Evolutionary conservation across 176 grass and related monocot species (phyloP).

Genomic region (Carex littledalei): DNA sequence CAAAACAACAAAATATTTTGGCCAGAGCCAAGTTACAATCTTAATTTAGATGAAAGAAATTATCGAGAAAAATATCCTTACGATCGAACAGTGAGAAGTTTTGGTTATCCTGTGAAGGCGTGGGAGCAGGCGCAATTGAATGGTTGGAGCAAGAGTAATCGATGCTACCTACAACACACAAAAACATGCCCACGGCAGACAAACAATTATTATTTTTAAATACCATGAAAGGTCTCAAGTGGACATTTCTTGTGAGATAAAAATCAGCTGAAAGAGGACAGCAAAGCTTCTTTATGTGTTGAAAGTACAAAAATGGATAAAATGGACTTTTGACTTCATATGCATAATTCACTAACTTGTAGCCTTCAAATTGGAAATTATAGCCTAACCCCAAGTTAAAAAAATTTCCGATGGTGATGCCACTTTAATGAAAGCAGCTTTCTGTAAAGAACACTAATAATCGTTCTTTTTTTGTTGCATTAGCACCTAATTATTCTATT

Average conservation of each 20-base stretch:
- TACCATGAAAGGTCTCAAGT: neutral
- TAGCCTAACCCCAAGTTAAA: neutral
- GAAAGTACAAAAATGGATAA: neutral
- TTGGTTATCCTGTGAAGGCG: conserved; percentile 10
- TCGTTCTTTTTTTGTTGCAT: neutral
- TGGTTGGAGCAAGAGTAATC: conserved; percentile 44
- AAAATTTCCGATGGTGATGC: neutral
- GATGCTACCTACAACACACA: conserved; percentile 55
- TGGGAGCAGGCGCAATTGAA: conserved; percentile 18
- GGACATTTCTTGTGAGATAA: neutral
- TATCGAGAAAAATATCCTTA: conserved; percentile 30
- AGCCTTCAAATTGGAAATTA: neutral
- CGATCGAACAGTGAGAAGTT: conserved; percentile 52
- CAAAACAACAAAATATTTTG: neutral
- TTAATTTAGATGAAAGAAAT: too few species aligned
- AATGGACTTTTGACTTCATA: neutral
- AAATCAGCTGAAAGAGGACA: neutral
- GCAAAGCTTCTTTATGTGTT: neutral
- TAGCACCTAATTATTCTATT: neutral
- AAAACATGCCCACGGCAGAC: too few species aligned
- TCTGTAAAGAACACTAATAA: neutral
- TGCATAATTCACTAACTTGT: conserved; percentile 2
- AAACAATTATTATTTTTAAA: neutral
- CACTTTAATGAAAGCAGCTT: neutral
- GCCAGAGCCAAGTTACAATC: neutral